Base-by-base conservation (phyloP, 495 filamentous ascomycete species). In the Aspergillus asperescens region DNA sequence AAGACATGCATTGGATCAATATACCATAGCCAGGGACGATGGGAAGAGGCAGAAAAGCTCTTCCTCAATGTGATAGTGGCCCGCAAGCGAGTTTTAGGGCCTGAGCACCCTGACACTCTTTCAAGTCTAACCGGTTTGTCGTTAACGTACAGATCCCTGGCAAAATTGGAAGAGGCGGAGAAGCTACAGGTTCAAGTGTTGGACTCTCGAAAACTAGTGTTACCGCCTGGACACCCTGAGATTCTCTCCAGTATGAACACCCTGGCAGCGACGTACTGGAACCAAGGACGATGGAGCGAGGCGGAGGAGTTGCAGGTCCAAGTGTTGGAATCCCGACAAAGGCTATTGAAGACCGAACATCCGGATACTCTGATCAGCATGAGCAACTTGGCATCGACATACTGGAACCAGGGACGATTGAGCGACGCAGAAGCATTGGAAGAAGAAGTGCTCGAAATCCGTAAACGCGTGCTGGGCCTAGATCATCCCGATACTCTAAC, bases 101-200 rank as follows among this genome's bases (percentile, higher is more conserved):
- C 48, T 1, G 16, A 50, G 38, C 48, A 66, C 54, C 50, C 61
- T 18, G 27, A 25, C 5, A 67, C 61, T 52, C 50, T 67, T 13
- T 50, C 27, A 40, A 60, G 66, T 57, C 56, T 75, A 55, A 13
- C 10, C 35, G 62, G 62, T 44, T 54, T 71, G 8, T 62, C 62
- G 18, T 59, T 23, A 18, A 56, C 55, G 10, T 57, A 48, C 16
- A 64, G 25, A 20, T 43, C 61, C 27, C 64, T 66, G 50, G 71
- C 67, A 40, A 62, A 60, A 25, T 70, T 45, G 59, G 51, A 62
- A 23, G 61, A 73, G 28, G 71, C 32, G 5, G 39, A 42, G 15
- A 15, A 42, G 16, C 39, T 42, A 6, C 2, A 20, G 0, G 1
- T 42, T 7, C 39, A 42, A 18, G 39, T 42, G 1, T 1, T 42